phyloP scores from a whole-genome alignment of 2,329 filamentous ascomycete species.

The Ambrosiella cleistominuta region DNA sequence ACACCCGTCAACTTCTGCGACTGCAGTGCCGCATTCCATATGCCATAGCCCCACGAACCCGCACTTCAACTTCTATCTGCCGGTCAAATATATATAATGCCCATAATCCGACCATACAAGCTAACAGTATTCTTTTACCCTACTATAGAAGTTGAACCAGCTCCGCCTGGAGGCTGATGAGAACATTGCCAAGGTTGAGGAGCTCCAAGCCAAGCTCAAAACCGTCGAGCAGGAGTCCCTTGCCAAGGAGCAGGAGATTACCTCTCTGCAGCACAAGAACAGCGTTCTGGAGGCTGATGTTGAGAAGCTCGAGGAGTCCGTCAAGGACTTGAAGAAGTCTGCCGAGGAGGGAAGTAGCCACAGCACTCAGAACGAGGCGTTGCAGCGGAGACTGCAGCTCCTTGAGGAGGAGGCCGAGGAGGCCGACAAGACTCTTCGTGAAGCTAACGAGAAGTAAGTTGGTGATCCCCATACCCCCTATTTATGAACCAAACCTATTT shows the following conservation, averaged over 20 bases:
- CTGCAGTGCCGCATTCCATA: background rate
- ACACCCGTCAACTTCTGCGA: background rate
- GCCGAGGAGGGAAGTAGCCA: slow-evolving; percentile 69
- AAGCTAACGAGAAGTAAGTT: slow-evolving; percentile 95
- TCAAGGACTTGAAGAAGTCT: slow-evolving; percentile 76
- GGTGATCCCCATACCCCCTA: background rate
- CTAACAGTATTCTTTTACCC: slow-evolving; percentile 6
- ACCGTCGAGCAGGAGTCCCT: slow-evolving; percentile 84
- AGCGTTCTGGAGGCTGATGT: slow-evolving; percentile 74
- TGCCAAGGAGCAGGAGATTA: slow-evolving; percentile 95
- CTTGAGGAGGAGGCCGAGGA: slow-evolving; percentile 97
- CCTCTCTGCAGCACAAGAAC: slow-evolving; percentile 90
- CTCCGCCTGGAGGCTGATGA: slow-evolving; percentile 91
- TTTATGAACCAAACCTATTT: background rate
- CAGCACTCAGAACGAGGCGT: slow-evolving; percentile 76
- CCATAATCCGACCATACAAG: background rate
- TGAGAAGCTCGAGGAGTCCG: slow-evolving; percentile 71
- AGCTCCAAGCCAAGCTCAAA: slow-evolving; percentile 78
- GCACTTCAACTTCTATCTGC: background rate
- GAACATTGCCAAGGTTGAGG: slow-evolving; percentile 62
- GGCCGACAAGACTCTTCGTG: slow-evolving; percentile 87
- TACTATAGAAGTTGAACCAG: slow-evolving; percentile 72
- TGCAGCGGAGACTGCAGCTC: slow-evolving; percentile 82
- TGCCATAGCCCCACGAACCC: background rate
- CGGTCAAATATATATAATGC: background rate